These are phyloP conservation scores for Coemansia sp. DNA, from an alignment of 192 early-diverging fungal genomes.

Conservation along the genomic window DNA sequence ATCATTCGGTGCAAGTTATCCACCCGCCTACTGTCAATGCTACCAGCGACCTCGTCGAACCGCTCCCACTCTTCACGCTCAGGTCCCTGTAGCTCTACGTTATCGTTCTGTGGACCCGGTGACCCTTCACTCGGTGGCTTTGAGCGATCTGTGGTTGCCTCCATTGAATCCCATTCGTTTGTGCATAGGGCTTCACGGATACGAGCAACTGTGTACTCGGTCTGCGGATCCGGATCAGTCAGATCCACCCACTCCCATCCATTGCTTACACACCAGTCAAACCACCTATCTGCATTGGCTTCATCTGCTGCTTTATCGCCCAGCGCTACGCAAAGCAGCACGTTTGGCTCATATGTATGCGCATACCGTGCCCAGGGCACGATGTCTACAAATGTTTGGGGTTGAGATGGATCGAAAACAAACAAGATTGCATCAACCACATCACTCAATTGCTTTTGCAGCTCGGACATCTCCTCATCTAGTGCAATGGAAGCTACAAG, in stretches of 20 bases:
- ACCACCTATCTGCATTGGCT: conserved; percentile 21
- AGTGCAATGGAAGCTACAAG: background rate
- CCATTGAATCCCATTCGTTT: conserved; percentile 49
- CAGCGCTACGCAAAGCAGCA: conserved; percentile 33
- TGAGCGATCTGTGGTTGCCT: background rate
- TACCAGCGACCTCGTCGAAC: conserved; percentile 23
- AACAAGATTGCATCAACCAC: conserved; percentile 47
- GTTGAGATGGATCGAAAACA: conserved; percentile 22
- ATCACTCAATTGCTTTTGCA: conserved; percentile 36
- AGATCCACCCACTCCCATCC: conserved; percentile 54
- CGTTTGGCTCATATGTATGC: conserved; percentile 12
- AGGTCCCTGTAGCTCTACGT: background rate
- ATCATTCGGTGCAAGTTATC: conserved; percentile 17
- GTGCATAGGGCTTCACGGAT: conserved; percentile 36
- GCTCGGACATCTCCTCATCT: conserved; percentile 16
- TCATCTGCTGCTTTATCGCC: background rate
- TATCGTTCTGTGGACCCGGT: no score
- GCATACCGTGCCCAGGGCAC: conserved; percentile 46
- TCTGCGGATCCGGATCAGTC: conserved; percentile 39
- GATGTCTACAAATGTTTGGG: conserved; percentile 36
- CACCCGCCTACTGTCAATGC: conserved; percentile 17
- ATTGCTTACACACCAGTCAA: conserved; percentile 33
- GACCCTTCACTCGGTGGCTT: background rate
- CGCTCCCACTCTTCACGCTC: conserved; percentile 34
- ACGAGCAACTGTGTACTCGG: conserved; percentile 30